Evolutionary conservation across 306 rosid species (phyloP), one percentile per base, ranked within the genome.

Genomic region (Trichosanthes truncata): DNA sequence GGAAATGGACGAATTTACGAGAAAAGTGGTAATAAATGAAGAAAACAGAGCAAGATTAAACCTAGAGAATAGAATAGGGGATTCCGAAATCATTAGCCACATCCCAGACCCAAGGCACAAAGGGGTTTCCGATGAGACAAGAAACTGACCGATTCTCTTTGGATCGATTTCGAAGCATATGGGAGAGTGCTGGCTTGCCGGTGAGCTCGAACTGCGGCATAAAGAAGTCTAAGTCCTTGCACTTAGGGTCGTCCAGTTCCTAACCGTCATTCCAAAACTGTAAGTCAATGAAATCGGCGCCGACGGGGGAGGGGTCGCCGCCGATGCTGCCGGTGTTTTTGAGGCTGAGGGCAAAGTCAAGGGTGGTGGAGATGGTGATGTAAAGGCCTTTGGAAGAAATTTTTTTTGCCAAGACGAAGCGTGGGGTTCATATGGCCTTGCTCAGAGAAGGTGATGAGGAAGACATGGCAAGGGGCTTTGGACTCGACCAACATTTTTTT

Each of bases 401-500:
- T 84, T 14, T 79, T 86, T 74, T 90, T 92, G 26, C 82, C 97
- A 0, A 92, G 90, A 3, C 97, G 79, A 0, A 92, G 89, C 1
- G 89, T 74, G 35, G 97, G 97, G 83, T 92, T 92, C 7, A 92
- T 82, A 80, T 92, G 97, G 20, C 97, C 97, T 66, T 92, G 97
- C 43, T 78, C 95, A 0, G 94, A 89, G 79, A 79, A 90, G 0
- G 92, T 90, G 10, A 92, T 80, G 18, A 92, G 80, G 66, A 92
- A 80, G 45, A 88, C 80, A 57, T 86, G 88, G 7, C 80, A 29
- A 0, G 49, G 82, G 46, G 87, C 4, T 56, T 82, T 87, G 6
- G 87, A 79, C 6, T 77, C 89, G 3, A 89, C 80, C 2, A 57
- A 86, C 95, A 90, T 89, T 45, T 43, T n/a, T 11, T 15, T 13